Conservation (phyloP, 495 filamentous ascomycete species). For the Neurospora tetraspora region DNA sequence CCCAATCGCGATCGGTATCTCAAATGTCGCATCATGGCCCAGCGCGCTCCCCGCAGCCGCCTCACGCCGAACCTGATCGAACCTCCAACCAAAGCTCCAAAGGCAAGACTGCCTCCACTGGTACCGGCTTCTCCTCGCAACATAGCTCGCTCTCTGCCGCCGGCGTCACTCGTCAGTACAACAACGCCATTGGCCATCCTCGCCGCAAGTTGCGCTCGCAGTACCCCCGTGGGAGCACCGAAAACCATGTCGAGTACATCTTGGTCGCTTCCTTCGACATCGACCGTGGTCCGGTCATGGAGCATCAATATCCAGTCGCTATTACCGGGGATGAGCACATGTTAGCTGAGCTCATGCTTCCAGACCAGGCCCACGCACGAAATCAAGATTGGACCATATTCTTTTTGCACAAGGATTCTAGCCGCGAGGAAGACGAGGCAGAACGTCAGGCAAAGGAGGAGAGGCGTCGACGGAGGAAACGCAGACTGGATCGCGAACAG, state of each 20-base stretch:
- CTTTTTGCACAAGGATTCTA: conserved; percentile 92
- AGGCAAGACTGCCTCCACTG: conserved; percentile 43
- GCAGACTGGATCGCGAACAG: conserved; percentile 38
- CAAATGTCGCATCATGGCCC: conserved; percentile 33
- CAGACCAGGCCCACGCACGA: conserved; percentile 89
- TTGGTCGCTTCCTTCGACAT: conserved; percentile 98
- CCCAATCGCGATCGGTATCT: conserved; percentile 43
- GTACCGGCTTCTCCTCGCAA: conserved; percentile 40
- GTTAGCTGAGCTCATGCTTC: conserved; percentile 97
- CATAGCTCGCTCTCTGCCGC: conserved; percentile 44
- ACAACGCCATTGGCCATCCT: conserved; percentile 29
- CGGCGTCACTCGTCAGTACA: too few relatives aligned
- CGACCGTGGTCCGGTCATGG: conserved; percentile 92
- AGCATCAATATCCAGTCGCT: conserved; percentile 88
- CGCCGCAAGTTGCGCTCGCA: conserved; percentile 61
- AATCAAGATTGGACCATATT: conserved; percentile 99
- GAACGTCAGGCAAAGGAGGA: conserved; percentile 43
- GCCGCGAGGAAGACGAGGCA: conserved; percentile 64
- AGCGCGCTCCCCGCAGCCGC: conserved; percentile 42
- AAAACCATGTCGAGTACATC: conserved; percentile 98
- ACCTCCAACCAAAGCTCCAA: conserved; percentile 45
- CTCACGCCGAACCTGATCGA: conserved; percentile 33
- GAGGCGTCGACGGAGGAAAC: conserved; percentile 32
- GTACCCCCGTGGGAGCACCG: conserved; percentile 66
- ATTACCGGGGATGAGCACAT: conserved; percentile 97